A percentile compares a stretch with the other conserved stretches of the same genome.
These are phyloP conservation scores for Glycine tomentella DNA, from an alignment of 306 rosid species.

Conservation along the genomic window DNA sequence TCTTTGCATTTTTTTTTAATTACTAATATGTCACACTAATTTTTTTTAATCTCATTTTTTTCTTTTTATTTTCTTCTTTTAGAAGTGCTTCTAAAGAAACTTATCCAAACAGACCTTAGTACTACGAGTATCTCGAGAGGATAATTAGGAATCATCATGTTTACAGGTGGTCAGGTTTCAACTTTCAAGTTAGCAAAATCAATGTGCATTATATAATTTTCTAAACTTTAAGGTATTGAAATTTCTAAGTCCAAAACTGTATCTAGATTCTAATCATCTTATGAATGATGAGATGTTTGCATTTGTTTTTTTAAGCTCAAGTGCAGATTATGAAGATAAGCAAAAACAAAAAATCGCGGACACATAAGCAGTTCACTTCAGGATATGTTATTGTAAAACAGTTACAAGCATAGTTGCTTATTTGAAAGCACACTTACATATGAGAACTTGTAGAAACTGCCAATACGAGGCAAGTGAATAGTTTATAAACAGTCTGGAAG, in stretches of 20 bases:
- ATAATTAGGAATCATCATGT: not conserved
- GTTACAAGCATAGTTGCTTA: not conserved
- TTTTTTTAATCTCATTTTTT: too few species aligned
- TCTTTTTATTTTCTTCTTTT: too few species aligned
- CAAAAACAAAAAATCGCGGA: not conserved
- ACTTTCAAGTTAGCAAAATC: not conserved
- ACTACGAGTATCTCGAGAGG: not conserved
- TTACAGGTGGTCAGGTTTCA: not conserved
- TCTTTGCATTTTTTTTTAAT: too few species aligned
- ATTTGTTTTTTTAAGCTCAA: not conserved
- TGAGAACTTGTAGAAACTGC: not conserved
- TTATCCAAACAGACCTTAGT: too few species aligned
- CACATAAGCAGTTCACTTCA: not conserved
- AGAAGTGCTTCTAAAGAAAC: too few species aligned
- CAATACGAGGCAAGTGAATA: not conserved
- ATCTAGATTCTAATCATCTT: not conserved
- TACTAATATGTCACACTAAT: too few species aligned
- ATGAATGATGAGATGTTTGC: not conserved
- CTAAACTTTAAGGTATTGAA: not conserved
- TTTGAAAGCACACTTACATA: not conserved
- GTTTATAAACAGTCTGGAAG: not conserved
- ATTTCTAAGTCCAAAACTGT: not conserved
- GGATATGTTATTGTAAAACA: not conserved
- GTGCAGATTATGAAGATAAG: not conserved
- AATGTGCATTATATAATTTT: not conserved